A percentile compares a stretch with the other conserved stretches of the same genome.
Conservation (phyloP, 768 basidiomycete species). For the Boletus rufocinnamomeus region DNA sequence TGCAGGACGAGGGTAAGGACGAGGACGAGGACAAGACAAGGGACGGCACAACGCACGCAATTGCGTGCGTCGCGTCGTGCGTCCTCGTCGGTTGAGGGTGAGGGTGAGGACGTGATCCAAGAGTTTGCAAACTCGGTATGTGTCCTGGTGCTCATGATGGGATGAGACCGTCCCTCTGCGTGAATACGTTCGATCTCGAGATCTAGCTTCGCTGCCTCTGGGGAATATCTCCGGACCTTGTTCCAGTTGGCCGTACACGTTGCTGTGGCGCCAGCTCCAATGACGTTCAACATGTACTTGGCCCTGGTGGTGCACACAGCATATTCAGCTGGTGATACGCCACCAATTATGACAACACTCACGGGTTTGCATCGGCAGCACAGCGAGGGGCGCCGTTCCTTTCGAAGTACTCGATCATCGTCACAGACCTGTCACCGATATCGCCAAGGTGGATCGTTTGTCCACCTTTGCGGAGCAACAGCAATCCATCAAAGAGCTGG, state of each 20-base stretch:
- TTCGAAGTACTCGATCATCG: conserved; percentile 27
- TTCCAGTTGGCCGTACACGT: conserved; percentile 50
- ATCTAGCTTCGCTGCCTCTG: conserved; percentile 40
- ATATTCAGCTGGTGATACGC: neutral
- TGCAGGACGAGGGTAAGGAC: too few relatives aligned
- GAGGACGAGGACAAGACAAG: too few relatives aligned
- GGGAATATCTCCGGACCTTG: conserved; percentile 46
- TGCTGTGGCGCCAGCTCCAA: conserved; percentile 57
- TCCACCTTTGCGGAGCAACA: conserved; percentile 54
- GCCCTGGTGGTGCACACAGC: conserved; percentile 31
- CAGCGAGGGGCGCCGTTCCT: conserved; percentile 25
- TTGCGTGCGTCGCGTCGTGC: too few relatives aligned
- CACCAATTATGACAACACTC: conserved; percentile 13
- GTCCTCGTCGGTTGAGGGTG: too few relatives aligned
- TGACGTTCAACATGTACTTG: conserved; percentile 52
- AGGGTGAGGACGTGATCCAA: too few relatives aligned
- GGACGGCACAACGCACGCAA: too few relatives aligned
- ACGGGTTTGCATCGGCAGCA: conserved; percentile 27
- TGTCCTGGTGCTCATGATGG: conserved; percentile 20
- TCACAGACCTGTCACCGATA: conserved; percentile 26
- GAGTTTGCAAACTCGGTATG: conserved; percentile 39
- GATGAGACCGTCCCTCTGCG: conserved; percentile 34
- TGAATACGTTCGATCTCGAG: conserved; percentile 48
- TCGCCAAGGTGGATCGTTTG: conserved; percentile 70
- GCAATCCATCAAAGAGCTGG: conserved; percentile 51